Evolutionary conservation across 2,329 filamentous ascomycete species (phyloP).

Genomic region (Coniochaeta ligniaria): DNA sequence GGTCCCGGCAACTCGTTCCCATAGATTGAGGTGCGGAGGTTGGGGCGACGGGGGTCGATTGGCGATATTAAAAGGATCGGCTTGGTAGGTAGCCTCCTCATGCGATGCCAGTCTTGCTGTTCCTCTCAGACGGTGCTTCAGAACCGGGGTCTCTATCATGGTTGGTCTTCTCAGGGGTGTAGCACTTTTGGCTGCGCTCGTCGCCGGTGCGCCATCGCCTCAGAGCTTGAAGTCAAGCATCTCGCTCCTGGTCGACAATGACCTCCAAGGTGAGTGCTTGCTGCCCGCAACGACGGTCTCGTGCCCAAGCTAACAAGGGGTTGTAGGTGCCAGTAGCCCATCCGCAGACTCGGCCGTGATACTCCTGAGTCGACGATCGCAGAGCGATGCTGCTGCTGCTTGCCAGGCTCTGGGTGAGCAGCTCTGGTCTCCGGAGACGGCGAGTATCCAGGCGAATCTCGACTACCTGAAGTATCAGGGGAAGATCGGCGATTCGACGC

Average conservation of each 20-base stretch:
- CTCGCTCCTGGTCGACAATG: constrained; percentile 31
- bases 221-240: constrained; percentile 25
- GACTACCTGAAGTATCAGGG: constrained; percentile 28
- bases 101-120: neutral
- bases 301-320: neutral
- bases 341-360: constrained; percentile 25
- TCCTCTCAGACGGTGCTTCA: neutral
- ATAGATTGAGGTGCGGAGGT: neutral
- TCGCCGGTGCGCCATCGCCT: constrained; percentile 22
- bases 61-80: neutral
- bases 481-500: constrained; percentile 13
- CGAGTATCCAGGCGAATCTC: constrained; percentile 22
- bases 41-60: neutral
- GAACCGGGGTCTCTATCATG: constrained; percentile 5
- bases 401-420: constrained; percentile 31
- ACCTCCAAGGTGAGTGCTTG: constrained; percentile 26
- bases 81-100: neutral
- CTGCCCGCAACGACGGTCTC: neutral
- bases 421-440: constrained; percentile 25
- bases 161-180: constrained; percentile 7
- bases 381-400: constrained; percentile 18
- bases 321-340: constrained; percentile 23
- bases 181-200: constrained; percentile 11
- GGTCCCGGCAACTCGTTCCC: neutral
- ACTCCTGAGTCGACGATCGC: constrained; percentile 21